These are phyloP conservation scores for Dictyophora rubrovolvata DNA, from an alignment of 768 basidiomycete species.

Conservation along the genomic window DNA sequence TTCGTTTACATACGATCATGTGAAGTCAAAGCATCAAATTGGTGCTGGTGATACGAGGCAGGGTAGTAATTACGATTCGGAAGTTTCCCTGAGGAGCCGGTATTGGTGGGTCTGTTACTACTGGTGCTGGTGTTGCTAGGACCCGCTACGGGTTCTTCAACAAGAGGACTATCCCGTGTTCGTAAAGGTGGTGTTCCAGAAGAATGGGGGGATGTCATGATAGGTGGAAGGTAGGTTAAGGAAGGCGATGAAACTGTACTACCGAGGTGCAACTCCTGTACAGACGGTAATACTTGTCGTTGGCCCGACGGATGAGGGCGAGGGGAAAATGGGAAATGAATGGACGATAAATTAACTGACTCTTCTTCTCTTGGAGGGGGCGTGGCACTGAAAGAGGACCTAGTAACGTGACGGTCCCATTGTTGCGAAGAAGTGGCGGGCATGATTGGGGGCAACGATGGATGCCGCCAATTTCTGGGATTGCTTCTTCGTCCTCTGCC, in stretches of 20 bases:
- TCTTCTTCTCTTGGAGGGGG: background rate
- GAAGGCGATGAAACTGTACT: background rate
- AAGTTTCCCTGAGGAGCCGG: background rate
- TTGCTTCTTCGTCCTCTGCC: background rate
- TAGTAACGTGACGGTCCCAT: background rate
- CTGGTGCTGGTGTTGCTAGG: background rate
- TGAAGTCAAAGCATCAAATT: background rate
- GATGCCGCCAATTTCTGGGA: background rate
- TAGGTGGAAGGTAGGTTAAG: background rate
- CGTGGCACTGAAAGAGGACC: background rate
- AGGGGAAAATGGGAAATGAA: background rate
- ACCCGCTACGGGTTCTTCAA: background rate
- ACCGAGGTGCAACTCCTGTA: background rate
- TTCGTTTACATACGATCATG: background rate
- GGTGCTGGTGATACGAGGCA: background rate
- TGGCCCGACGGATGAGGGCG: background rate
- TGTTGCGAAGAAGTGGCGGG: background rate
- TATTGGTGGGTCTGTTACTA: background rate
- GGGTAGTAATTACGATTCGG: conserved; percentile 7
- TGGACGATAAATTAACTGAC: background rate
- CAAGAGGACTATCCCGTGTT: background rate
- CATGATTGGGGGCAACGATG: background rate
- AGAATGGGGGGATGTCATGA: background rate
- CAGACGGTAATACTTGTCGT: background rate
- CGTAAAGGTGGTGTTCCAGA: background rate